Conservation (phyloP, 768 basidiomycete genomes). For the Coprinellus micaceus region DNA sequence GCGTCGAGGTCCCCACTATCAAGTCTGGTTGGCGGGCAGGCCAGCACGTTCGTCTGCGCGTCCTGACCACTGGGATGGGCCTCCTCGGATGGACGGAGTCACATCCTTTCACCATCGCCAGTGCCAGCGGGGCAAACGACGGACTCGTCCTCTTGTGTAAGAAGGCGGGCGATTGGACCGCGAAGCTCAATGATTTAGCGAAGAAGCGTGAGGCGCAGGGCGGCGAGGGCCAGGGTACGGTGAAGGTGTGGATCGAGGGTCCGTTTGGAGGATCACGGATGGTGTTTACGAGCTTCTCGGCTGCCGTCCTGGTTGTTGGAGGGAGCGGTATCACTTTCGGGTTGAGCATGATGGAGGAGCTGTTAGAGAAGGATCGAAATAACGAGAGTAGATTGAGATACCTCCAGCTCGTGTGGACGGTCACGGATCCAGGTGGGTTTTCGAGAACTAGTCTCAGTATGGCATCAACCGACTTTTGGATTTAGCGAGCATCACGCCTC, state of each 20-base stretch:
- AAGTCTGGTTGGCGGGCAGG: constrained; percentile 79
- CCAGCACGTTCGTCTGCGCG: constrained; percentile 73
- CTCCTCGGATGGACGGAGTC: constrained; percentile 53
- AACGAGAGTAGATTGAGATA: constrained; percentile 50
- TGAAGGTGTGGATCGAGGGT: constrained; percentile 59
- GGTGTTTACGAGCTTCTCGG: constrained; percentile 60
- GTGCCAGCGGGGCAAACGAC: constrained; percentile 44
- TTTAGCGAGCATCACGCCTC: constrained; percentile 42
- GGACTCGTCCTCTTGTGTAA: constrained; percentile 69
- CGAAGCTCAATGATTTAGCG: constrained; percentile 48
- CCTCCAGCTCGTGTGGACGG: constrained; percentile 68
- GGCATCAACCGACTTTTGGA: too few species aligned
- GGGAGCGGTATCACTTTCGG: constrained; percentile 77
- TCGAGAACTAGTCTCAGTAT: too few species aligned
- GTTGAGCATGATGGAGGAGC: constrained; percentile 58
- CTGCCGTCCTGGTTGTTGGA: constrained; percentile 57
- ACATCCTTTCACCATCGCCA: constrained; percentile 84
- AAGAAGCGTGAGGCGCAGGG: constrained; percentile 28
- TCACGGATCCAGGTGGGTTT: constrained; percentile 44
- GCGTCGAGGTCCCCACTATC: constrained; percentile 56
- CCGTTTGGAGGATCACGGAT: constrained; percentile 66
- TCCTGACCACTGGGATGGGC: constrained; percentile 55
- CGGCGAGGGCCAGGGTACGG: constrained; percentile 32
- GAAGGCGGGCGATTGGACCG: constrained; percentile 63
- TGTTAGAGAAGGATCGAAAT: constrained; percentile 49